Conservation (phyloP, 176 grass and related monocot species). For the Dactylis glomerata region DNA sequence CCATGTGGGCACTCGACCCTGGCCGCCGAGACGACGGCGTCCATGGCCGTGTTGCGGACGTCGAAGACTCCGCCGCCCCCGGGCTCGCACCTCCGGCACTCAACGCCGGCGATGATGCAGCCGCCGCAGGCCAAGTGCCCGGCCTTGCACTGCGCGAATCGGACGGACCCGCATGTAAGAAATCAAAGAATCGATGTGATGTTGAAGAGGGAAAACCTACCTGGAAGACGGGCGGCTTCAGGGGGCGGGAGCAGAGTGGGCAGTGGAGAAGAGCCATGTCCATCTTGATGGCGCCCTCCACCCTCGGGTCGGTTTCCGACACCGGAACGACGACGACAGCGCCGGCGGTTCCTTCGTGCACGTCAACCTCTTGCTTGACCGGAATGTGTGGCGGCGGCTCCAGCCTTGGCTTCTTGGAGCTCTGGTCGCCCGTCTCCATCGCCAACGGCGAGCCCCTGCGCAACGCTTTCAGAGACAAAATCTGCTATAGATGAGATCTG, state of each 20-base stretch:
- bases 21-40: background rate
- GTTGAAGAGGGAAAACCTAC: background rate
- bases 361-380: background rate
- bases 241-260: background rate
- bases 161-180: background rate
- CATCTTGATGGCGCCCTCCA: background rate
- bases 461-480: background rate
- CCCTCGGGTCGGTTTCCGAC: background rate
- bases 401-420: background rate
- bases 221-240: background rate
- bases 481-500: too few species aligned
- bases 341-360: background rate
- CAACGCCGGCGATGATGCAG: background rate
- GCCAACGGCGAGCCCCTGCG: background rate
- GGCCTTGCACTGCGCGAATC: background rate
- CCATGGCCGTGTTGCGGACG: background rate
- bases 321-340: background rate
- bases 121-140: background rate
- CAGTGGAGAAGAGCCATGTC: background rate
- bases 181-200: background rate
- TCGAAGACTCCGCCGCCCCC: background rate
- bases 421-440: background rate
- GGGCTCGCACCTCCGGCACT: background rate
- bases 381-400: background rate
- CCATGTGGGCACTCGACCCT: background rate